Evolutionary conservation across 129 eudicot species (phyloP).

Genomic region (Lactuca sativa): DNA sequence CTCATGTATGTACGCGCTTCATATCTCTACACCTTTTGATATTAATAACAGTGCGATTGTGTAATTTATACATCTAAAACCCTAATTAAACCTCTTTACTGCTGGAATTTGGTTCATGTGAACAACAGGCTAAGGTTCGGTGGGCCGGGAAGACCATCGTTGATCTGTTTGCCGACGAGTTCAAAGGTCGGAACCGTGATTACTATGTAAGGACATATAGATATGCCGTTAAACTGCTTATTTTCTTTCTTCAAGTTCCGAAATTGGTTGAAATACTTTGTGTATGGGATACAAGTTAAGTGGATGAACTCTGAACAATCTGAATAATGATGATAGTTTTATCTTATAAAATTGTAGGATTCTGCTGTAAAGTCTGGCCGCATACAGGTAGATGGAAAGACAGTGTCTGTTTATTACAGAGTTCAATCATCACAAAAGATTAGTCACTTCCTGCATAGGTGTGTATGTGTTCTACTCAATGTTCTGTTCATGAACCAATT

Average conservation of each 20-base stretch:
- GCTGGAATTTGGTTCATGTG: constrained; percentile 11
- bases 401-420: constrained; percentile 56
- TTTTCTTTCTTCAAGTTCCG: neutral
- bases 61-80: constrained; percentile 5
- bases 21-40: neutral
- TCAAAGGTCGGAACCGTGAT: constrained; percentile 78
- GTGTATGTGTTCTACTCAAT: constrained; percentile 15
- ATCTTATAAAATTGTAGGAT: constrained; percentile 47
- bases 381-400: constrained; percentile 88
- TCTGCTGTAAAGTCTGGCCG: constrained; percentile 91
- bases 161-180: constrained; percentile 82
- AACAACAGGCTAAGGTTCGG: constrained; percentile 67
- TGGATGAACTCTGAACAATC: neutral
- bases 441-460: constrained; percentile 97
- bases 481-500: neutral
- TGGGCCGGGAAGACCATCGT: constrained; percentile 97
- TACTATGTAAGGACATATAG: constrained; percentile 57
- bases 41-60: neutral
- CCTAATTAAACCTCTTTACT: constrained; percentile 16
- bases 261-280: neutral
- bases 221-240: neutral
- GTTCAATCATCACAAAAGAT: constrained; percentile 92
- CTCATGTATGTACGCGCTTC: constrained; percentile 55
- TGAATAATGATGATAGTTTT: neutral
- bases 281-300: neutral